A percentile compares a stretch with the other conserved stretches of the same genome.
Evolutionary conservation across 2,329 filamentous ascomycete genomes (phyloP).

Genomic region (Chrysoporthe austroafricana): DNA sequence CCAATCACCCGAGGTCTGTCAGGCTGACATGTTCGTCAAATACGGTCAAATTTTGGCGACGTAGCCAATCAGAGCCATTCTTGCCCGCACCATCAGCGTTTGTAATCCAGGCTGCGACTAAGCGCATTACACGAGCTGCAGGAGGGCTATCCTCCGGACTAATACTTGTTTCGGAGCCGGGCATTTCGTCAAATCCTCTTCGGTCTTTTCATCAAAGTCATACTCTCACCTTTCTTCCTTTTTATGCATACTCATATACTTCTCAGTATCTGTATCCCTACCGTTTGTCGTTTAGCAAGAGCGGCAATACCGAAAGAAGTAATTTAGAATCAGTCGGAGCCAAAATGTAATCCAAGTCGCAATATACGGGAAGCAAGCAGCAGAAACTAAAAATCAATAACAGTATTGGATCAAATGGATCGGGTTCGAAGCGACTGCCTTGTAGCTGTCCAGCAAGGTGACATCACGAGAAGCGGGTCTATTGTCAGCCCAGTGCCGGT

Average conservation of each 20-base stretch:
- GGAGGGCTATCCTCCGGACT: background rate
- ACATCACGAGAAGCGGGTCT: background rate
- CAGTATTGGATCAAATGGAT: background rate
- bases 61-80: background rate
- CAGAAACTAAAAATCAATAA: no score
- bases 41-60: background rate
- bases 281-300: background rate
- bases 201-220: no score
- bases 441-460: background rate
- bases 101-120: background rate
- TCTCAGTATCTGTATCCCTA: background rate
- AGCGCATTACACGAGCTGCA: background rate
- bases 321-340: no score
- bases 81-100: background rate
- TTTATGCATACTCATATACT: background rate
- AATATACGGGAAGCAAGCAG: no score
- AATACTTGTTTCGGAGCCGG: background rate
- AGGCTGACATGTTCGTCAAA: background rate
- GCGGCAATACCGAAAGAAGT: background rate
- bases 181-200: no score
- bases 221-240: no score
- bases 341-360: no score
- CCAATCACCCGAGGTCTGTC: background rate
- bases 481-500: background rate
- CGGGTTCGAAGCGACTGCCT: background rate